phyloP scores from a whole-genome alignment of 1,284 basidiomycete genomes.

The Sparassis latifolia region DNA sequence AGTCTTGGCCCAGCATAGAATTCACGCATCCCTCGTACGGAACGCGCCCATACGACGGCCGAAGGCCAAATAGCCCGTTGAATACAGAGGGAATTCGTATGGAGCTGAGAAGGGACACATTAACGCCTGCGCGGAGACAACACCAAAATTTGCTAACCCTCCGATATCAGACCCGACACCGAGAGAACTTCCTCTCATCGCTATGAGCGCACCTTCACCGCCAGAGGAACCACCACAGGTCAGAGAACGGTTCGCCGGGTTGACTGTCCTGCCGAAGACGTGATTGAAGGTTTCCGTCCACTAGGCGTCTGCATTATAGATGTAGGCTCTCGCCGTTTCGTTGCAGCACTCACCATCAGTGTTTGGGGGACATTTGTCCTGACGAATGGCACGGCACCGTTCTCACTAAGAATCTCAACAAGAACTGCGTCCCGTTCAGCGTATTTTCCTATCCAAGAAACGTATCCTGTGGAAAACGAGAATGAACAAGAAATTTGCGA shows the following conservation, averaged over 20 bases:
- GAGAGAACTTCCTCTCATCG: constrained; percentile 55
- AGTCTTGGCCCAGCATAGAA: constrained; percentile 33
- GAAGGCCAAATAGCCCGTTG: constrained; percentile 49
- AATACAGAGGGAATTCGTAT: constrained; percentile 57
- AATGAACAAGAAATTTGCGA: neutral
- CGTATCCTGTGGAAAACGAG: constrained; percentile 19
- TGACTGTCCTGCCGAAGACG: constrained; percentile 43
- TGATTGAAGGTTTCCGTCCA: constrained; percentile 33
- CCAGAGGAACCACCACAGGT: constrained; percentile 50
- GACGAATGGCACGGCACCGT: constrained; percentile 51
- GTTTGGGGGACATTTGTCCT: constrained; percentile 81
- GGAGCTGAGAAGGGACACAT: constrained; percentile 20
- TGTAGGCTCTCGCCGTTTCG: neutral
- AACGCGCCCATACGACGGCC: constrained; percentile 65
- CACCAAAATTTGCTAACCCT: constrained; percentile 32
- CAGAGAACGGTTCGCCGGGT: constrained; percentile 45
- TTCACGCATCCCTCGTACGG: constrained; percentile 63
- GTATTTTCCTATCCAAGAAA: constrained; percentile 19
- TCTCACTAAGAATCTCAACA: constrained; percentile 13
- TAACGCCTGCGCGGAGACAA: neutral
- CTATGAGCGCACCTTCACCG: constrained; percentile 52
- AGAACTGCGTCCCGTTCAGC: constrained; percentile 15
- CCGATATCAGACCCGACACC: constrained; percentile 73
- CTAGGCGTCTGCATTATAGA: constrained; percentile 9
- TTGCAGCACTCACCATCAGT: constrained; percentile 32